Evolutionary conservation across 2,329 filamentous ascomycete species (phyloP), one percentile per base, ranked within the genome.

Genomic region (Aspergillus jensenii): DNA sequence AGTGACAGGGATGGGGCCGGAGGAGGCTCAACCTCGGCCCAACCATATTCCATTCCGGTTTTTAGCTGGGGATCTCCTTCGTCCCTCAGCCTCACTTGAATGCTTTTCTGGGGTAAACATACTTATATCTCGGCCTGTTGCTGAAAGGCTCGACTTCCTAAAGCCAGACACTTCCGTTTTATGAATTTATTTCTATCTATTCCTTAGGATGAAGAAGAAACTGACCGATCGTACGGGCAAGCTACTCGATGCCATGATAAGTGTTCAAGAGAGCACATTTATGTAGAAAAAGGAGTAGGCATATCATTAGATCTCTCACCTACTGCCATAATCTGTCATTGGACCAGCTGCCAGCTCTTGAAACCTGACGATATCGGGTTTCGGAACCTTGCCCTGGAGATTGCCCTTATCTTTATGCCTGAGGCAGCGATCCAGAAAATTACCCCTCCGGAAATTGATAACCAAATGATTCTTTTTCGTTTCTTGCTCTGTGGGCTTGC

Each of bases 351-450:
- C 3, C 27, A 31, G 8, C 4, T 31, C 4, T 31, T 31, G 27
- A 31, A 31, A 9, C 27, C 27, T 11, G 27, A 11, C 8, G 27
- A 31, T 4, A 11, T 9, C 27, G 27, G 27, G 7, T 11, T 31
- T 9, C 27, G 27, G 27, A 9, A 31, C 27, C 27, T 31, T 31
- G 37, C 37, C 37, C 9, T 33, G 45, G 21, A 48, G 9, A 41
- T 43, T 8, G 19, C 8, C 25, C 39, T 51, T 56, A 52, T 43
- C 43, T 54, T 21, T 17, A 9, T 66, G 68, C 68, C 69, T 70
- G 60, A 70, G 68, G 69, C 68, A 67, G 5, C 48, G 44, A 62
- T 53, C 48, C 59, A 62, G 58, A 72, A 72, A 72, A 71, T 71
- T 71, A 71, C 70, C 69, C 69, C 70, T 71, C 70, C 66, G 65